A percentile compares a stretch with the other conserved stretches of the same genome.
Conservation (phyloP, 2,329 filamentous ascomycete genomes). For the Claviceps quebecensis region DNA sequence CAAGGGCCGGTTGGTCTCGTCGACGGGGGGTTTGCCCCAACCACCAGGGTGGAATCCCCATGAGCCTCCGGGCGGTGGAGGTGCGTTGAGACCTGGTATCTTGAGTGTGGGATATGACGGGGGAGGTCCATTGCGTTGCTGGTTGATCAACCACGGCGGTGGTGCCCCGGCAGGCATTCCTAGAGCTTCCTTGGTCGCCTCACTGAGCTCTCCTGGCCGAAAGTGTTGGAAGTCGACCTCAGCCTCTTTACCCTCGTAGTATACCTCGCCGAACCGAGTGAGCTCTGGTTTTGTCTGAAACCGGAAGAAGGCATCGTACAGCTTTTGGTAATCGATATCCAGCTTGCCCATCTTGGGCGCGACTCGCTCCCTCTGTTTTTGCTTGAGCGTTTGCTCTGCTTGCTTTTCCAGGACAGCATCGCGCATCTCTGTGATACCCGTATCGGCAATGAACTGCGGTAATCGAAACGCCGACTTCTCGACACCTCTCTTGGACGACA, state of each 20-base stretch:
- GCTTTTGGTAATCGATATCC: constrained; percentile 95
- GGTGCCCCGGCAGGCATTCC: constrained; percentile 88
- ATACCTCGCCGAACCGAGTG: constrained; percentile 94
- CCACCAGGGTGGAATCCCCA: constrained; percentile 96
- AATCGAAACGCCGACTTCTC: constrained; percentile 89
- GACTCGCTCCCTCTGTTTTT: constrained; percentile 89
- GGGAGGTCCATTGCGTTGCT: constrained; percentile 84
- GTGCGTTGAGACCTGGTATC: constrained; percentile 86
- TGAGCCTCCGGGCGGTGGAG: constrained; percentile 71
- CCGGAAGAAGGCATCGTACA: constrained; percentile 96
- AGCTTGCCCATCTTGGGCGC: constrained; percentile 93
- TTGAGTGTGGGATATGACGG: constrained; percentile 93
- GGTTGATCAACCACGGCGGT: constrained; percentile 93
- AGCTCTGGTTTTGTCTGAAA: constrained; percentile 93
- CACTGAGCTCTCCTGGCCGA: constrained; percentile 76
- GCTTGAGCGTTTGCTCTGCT: constrained; percentile 78
- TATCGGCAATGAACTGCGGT: constrained; percentile 94
- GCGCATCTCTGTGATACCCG: constrained; percentile 94
- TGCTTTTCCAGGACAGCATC: constrained; percentile 94
- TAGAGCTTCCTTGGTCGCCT: constrained; percentile 80
- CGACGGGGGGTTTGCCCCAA: constrained; percentile 89
- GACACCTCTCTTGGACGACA: constrained; percentile 92
- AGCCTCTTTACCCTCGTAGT: constrained; percentile 97
- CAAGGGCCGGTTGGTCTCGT: constrained; percentile 80
- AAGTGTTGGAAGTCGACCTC: constrained; percentile 89